Conservation (phyloP, 768 basidiomycete genomes). For the Mycena haematopus region DNA sequence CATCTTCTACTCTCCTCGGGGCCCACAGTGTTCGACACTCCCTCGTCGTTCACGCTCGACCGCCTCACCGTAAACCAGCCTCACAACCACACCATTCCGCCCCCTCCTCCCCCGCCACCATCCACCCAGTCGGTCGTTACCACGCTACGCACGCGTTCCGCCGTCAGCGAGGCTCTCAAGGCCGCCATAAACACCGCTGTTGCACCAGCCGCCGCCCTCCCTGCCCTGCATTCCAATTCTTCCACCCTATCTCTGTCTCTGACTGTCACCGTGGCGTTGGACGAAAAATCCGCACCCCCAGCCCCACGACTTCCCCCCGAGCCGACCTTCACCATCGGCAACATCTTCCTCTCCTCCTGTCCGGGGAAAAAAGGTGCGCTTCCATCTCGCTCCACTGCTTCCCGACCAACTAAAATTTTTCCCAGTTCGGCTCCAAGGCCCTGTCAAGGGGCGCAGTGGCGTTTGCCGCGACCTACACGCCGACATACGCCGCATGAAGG, state of each 20-base stretch:
- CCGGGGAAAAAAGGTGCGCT: constrained; percentile 88
- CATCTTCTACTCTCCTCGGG: constrained; percentile 43
- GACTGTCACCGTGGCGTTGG: constrained; percentile 23
- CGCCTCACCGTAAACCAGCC: constrained; percentile 38
- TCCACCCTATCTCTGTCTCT: constrained; percentile 19
- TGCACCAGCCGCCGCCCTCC: constrained; percentile 15
- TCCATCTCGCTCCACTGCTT: constrained; percentile 11
- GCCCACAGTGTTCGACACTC: constrained; percentile 54
- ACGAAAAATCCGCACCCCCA: constrained; percentile 19
- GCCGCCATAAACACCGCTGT: constrained; percentile 46
- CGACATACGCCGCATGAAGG: constrained; percentile 79
- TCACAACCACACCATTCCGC: constrained; percentile 29
- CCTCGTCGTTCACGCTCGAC: constrained; percentile 51
- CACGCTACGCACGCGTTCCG: constrained; percentile 34
- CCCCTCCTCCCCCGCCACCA: constrained; percentile 28
- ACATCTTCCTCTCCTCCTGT: constrained; percentile 88
- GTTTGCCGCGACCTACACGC: constrained; percentile 83
- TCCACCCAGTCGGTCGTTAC: constrained; percentile 25
- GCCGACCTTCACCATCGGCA: constrained; percentile 63
- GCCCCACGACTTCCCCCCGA: constrained; percentile 18
- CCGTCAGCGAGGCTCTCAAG: constrained; percentile 42
- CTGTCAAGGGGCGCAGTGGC: constrained; percentile 77
- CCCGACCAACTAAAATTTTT: neutral
- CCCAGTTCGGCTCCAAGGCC: constrained; percentile 73
- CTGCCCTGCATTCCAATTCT: constrained; percentile 19